Percentiles rank a stretch among this genome's conserved stretches.
These are phyloP conservation scores for Plectosphaerella sp. DNA, from an alignment of 2,329 filamentous ascomycete species.

Conservation along the genomic window DNA sequence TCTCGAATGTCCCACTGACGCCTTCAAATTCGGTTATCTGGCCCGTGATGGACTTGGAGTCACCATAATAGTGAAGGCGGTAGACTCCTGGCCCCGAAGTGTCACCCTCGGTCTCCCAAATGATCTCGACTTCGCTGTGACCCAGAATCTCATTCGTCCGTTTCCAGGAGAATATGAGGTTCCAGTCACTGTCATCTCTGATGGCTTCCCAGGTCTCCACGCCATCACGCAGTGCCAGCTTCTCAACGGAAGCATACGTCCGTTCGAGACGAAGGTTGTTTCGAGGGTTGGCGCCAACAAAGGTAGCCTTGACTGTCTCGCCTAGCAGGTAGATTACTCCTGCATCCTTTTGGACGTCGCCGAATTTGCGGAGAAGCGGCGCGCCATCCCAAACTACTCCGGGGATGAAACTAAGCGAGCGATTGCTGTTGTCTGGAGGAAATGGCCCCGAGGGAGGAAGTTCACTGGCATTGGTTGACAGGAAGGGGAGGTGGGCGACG, in stretches of 20 bases:
- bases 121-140: slow-evolving; percentile 69
- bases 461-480: slow-evolving; percentile 2
- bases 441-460: slow-evolving; percentile 36
- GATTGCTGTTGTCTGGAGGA: slow-evolving; percentile 75
- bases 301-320: slow-evolving; percentile 58
- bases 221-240: slow-evolving; percentile 25
- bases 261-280: slow-evolving; percentile 77
- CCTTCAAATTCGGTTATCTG: slow-evolving; percentile 66
- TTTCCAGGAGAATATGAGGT: slow-evolving; percentile 74
- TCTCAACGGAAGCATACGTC: slow-evolving; percentile 75
- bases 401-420: slow-evolving; percentile 72
- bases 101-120: slow-evolving; percentile 67
- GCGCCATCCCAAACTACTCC: slow-evolving; percentile 70
- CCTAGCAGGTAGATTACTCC: slow-evolving; percentile 50
- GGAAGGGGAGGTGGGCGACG: slow-evolving; percentile 5
- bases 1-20: slow-evolving; percentile 48
- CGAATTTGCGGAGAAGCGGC: slow-evolving; percentile 63
- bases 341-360: slow-evolving; percentile 56
- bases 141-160: slow-evolving; percentile 66
- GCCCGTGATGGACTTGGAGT: slow-evolving; percentile 64
- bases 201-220: slow-evolving; percentile 56
- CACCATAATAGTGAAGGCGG: slow-evolving; percentile 75
- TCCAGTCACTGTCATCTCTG: slow-evolving; percentile 78
- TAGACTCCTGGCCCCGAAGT: slow-evolving; percentile 60
- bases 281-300: slow-evolving; percentile 82